A percentile compares a stretch with the other conserved stretches of the same genome.
phyloP scores from a whole-genome alignment of 305 asterid genomes.

The Euphrasia arctica region DNA sequence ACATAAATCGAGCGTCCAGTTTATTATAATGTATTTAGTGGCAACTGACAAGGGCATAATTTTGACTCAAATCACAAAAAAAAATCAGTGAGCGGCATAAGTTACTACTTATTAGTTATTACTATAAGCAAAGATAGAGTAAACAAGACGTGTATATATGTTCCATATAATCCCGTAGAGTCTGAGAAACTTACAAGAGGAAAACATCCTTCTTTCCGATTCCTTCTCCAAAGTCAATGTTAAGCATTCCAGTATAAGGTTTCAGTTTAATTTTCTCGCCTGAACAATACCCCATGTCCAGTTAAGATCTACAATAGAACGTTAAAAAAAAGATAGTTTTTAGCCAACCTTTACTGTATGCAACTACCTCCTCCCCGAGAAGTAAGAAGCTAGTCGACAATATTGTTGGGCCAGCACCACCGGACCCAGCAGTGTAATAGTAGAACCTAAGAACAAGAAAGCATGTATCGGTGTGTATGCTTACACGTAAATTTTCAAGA shows the following conservation, averaged over 20 bases:
- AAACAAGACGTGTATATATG: neutral
- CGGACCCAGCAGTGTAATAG: constrained; percentile 96
- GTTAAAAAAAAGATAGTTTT: neutral
- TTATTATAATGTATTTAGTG: constrained; percentile 8
- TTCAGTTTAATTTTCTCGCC: constrained; percentile 68
- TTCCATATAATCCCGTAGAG: neutral
- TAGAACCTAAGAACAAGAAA: constrained; percentile 58
- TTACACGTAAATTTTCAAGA: neutral
- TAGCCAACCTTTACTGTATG: constrained; percentile 75
- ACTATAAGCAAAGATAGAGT: neutral
- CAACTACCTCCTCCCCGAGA: constrained; percentile 92
- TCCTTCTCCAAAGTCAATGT: constrained; percentile 81
- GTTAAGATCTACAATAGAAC: neutral
- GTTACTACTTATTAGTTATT: neutral
- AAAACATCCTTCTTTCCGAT: constrained; percentile 79
- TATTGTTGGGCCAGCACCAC: constrained; percentile 96
- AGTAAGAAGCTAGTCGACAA: constrained; percentile 88
- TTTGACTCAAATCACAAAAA: neutral
- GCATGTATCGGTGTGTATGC: constrained; percentile 6
- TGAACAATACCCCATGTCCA: constrained; percentile 31
- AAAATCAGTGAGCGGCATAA: neutral
- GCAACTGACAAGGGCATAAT: neutral
- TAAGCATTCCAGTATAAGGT: constrained; percentile 92
- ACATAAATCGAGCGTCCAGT: neutral
- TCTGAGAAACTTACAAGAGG: constrained; percentile 59